Conservation (phyloP, 208 protist genomes). For the Crithidia bombi region DNA sequence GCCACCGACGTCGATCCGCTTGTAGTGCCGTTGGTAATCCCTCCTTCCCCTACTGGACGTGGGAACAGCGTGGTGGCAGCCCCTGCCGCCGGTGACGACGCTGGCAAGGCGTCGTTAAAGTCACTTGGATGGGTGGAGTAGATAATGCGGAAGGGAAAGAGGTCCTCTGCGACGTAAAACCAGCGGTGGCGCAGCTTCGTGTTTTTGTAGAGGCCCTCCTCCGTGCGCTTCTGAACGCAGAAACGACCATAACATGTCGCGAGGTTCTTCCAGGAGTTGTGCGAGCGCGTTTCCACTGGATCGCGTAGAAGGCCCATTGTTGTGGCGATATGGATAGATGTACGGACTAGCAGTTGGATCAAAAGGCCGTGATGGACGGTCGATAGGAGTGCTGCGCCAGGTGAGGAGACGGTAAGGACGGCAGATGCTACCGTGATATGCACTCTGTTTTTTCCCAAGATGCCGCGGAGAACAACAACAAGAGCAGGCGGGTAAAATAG, state of each 20-base stretch:
- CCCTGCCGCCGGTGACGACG: not conserved
- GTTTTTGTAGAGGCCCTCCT: slow-evolving; percentile 40
- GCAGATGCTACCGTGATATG: too few species aligned
- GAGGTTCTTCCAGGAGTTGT: slow-evolving; percentile 44
- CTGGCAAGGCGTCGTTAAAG: slow-evolving; percentile 29
- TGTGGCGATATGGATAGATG: not conserved
- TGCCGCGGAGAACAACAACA: too few species aligned
- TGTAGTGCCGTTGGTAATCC: not conserved
- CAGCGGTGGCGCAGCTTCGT: slow-evolving; percentile 33
- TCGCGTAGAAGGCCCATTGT: slow-evolving; percentile 22
- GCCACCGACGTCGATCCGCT: not conserved
- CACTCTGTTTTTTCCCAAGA: too few species aligned
- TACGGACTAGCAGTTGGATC: not conserved
- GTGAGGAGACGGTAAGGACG: too few species aligned
- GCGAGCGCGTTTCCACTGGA: slow-evolving; percentile 23
- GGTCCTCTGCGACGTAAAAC: slow-evolving; percentile 23
- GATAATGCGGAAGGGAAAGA: slow-evolving; percentile 49
- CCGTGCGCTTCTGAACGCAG: slow-evolving; percentile 55
- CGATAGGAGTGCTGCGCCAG: too few species aligned
- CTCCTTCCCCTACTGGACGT: not conserved
- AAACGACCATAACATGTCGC: slow-evolving; percentile 38
- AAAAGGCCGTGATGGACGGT: too few species aligned
- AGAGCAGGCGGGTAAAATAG: too few species aligned
- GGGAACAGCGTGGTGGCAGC: not conserved
- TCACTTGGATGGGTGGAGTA: slow-evolving; percentile 41